These are phyloP conservation scores for Thermomyces lanuginosus DNA, from an alignment of 2,329 filamentous ascomycete species.

Conservation along the genomic window DNA sequence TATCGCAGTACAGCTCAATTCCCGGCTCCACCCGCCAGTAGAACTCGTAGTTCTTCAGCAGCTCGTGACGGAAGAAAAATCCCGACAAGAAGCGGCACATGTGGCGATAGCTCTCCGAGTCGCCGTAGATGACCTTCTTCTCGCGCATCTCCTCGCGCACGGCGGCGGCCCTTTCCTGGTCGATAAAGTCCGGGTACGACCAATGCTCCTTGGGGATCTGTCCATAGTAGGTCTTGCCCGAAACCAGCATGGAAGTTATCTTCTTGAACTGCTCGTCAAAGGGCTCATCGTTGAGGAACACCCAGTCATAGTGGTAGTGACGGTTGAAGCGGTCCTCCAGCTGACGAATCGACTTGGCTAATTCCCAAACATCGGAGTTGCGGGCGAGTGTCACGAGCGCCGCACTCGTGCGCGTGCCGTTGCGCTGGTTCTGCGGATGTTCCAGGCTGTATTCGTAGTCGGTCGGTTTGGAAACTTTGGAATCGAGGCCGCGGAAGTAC, in stretches of 20 bases:
- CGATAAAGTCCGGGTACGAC: conserved; percentile 93
- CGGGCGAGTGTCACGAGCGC: conserved; percentile 93
- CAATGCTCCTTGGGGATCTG: conserved; percentile 83
- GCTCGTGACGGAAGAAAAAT: conserved; percentile 91
- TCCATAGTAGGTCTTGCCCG: conserved; percentile 81
- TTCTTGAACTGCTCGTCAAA: conserved; percentile 91
- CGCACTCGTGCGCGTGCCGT: conserved; percentile 70
- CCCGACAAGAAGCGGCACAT: conserved; percentile 99
- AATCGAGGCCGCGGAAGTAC: conserved; percentile 10
- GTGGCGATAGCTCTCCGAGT: conserved; percentile 91
- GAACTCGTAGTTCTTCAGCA: conserved; percentile 95
- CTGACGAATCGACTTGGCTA: conserved; percentile 85
- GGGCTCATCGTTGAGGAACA: conserved; percentile 91
- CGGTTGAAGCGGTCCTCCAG: conserved; percentile 97
- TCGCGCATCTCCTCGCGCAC: conserved; percentile 88
- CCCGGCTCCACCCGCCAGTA: conserved; percentile 99
- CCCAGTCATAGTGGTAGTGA: conserved; percentile 96
- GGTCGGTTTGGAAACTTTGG: conserved; percentile 8
- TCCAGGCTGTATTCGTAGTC: too few species aligned
- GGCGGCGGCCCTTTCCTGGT: conserved; percentile 79
- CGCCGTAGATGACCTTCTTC: conserved; percentile 94
- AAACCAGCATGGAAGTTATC: conserved; percentile 75
- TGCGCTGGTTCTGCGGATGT: too few species aligned
- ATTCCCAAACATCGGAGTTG: conserved; percentile 91
- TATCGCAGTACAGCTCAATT: conserved; percentile 89